phyloP scores from a whole-genome alignment of 2,329 filamentous ascomycete species.

The Colletotrichum liaoningense region DNA sequence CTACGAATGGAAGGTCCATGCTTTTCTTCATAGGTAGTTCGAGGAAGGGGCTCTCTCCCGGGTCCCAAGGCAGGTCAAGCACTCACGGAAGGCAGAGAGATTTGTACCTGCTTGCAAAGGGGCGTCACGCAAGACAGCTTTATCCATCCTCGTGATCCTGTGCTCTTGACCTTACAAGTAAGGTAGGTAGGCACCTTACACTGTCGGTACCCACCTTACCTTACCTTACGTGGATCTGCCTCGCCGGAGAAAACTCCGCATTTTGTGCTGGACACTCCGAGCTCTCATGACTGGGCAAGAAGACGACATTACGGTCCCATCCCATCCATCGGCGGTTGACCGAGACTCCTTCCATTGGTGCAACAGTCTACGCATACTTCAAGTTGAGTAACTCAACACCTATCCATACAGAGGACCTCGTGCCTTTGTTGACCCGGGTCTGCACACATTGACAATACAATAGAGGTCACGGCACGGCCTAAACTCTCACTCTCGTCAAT shows the following conservation, averaged over 20 bases:
- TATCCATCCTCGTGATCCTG: not conserved
- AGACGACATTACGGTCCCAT: not conserved
- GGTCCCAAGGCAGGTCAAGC: too few species aligned
- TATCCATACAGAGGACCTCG: too few species aligned
- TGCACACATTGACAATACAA: not conserved
- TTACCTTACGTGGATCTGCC: not conserved
- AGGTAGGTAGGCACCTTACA: too few species aligned
- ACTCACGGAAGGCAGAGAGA: too few species aligned
- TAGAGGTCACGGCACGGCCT: not conserved
- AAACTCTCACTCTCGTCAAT: not conserved
- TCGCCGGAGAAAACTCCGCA: conserved; percentile 28
- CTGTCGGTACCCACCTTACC: too few species aligned
- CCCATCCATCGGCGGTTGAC: conserved; percentile 13
- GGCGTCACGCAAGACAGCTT: not conserved
- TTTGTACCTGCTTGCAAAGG: too few species aligned
- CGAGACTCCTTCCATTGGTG: not conserved
- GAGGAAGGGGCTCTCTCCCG: too few species aligned
- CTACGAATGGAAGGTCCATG: too few species aligned
- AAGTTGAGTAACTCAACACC: too few species aligned
- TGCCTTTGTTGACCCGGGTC: too few species aligned
- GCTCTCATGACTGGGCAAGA: not conserved
- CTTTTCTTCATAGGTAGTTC: too few species aligned
- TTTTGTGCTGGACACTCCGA: conserved; percentile 27
- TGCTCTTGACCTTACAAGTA: not conserved
- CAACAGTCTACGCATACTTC: not conserved